Base-by-base conservation (phyloP, 2,329 filamentous ascomycete genomes). In the Mycosphaerella arachidis region DNA sequence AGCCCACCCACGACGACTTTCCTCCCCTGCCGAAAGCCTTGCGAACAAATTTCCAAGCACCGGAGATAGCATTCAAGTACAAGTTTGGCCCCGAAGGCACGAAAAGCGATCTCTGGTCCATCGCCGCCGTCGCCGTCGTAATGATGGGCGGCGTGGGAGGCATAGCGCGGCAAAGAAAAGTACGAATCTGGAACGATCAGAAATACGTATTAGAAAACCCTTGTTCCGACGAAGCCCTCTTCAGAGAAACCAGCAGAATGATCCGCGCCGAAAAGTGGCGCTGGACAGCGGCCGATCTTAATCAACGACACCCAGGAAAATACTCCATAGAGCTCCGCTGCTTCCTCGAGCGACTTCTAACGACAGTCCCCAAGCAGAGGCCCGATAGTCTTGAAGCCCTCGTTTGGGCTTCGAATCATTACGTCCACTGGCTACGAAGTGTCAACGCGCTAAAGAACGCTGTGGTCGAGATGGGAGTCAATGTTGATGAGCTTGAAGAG, bases 131-230 rank as follows among this genome's bases (percentile, higher is more conserved):
- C 9, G 54, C 46, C 10, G 50, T 64, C 16, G 57, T 55, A 1
- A 57, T 64, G 37, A 64, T 62, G 63, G 55, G 63, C 6, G 58
- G 60, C 53, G 54, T 63, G 24, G 37, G 20, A 31, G 13, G 27
- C 7, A 31, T 43, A 43, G 40, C 40, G 7, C 13, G n/a, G 13
- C 16, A 29, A 31, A 31, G 24, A 6, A 52, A n/a, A 12, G 30
- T 31, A 20, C 6, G 18, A 16, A 20, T 30, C 30, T 35, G 27
- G n/a, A 29, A 52, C n/a, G 50, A 52, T n/a, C 10, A 18, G 16
- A 18, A 12, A 20, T 18, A 13, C 29, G n/a, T 16, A 20, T 29
- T 6, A 27, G 40, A n/a, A 43, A 2, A 18, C 1, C 30, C 30
- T 4, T 30, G 24, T 31, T 31, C 50, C 10, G 50, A 52, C 30